A percentile compares a stretch with the other conserved stretches of the same genome.
Evolutionary conservation across 768 basidiomycete species (phyloP).

Genomic region (Serendipita sp.): DNA sequence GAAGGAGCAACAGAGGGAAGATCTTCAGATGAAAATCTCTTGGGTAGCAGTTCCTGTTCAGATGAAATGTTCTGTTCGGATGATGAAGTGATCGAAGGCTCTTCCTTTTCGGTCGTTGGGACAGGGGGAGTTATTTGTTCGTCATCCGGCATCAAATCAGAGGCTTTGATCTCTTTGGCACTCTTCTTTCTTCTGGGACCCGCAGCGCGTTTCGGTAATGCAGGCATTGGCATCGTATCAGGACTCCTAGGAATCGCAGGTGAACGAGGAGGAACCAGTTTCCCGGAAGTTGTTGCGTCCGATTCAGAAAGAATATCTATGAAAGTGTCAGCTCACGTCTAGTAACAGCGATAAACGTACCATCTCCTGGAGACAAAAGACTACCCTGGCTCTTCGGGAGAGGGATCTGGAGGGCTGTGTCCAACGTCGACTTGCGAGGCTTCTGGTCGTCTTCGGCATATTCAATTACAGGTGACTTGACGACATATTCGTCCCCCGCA

Average conservation of each 20-base stretch:
- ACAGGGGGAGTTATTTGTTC: background rate
- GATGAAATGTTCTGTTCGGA: no score
- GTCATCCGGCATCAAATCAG: constrained; percentile 12
- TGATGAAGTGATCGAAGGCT: no score
- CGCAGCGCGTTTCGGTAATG: constrained; percentile 53
- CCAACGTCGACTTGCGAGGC: background rate
- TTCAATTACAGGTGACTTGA: background rate
- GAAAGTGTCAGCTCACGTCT: background rate
- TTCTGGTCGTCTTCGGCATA: background rate
- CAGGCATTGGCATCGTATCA: constrained; percentile 51
- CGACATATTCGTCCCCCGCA: background rate
- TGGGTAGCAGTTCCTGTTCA: background rate
- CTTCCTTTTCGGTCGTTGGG: background rate
- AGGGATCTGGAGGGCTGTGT: background rate
- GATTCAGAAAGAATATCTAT: background rate
- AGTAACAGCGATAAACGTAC: background rate
- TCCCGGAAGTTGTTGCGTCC: background rate
- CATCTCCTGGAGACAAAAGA: background rate
- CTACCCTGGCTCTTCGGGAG: constrained; percentile 6
- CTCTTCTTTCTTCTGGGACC: constrained; percentile 36
- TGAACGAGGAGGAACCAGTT: constrained; percentile 4
- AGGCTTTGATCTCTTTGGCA: constrained; percentile 9
- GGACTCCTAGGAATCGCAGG: constrained; percentile 11
- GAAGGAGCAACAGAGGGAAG: constrained; percentile 7
- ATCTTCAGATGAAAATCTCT: background rate